These are phyloP conservation scores for Mimosa pudica DNA, from an alignment of 306 rosid species.

Conservation along the genomic window DNA sequence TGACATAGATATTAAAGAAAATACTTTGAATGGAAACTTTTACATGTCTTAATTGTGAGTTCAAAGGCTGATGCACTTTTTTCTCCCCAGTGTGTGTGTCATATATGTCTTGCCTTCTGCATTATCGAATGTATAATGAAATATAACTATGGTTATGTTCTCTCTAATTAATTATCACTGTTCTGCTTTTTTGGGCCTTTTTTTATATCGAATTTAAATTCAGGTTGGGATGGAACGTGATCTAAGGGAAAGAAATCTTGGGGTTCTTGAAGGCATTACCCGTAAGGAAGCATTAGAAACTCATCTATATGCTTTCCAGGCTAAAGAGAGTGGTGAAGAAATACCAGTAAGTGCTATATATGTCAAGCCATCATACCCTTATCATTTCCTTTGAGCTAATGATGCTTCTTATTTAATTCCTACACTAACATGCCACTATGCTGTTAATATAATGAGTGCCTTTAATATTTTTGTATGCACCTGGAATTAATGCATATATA, in stretches of 20 bases:
- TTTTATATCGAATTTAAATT: conserved; percentile 19
- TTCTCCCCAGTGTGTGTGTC: neutral
- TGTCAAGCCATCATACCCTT: conserved; percentile 13
- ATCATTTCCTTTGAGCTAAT: conserved; percentile 1
- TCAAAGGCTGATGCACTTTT: neutral
- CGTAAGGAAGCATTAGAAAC: conserved; percentile 45
- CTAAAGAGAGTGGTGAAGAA: conserved; percentile 60
- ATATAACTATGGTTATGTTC: neutral
- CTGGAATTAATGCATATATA: conserved; percentile 33
- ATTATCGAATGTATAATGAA: neutral
- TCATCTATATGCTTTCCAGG: conserved; percentile 52
- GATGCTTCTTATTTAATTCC: conserved; percentile 8
- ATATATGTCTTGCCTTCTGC: no score
- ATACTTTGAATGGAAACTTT: neutral
- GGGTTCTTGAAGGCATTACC: conserved; percentile 79
- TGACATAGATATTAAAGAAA: conserved; percentile 1
- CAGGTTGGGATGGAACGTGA: conserved; percentile 73
- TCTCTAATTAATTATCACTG: neutral
- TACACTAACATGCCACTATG: neutral
- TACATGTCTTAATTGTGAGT: neutral
- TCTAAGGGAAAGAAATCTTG: conserved; percentile 77
- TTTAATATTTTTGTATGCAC: conserved; percentile 9
- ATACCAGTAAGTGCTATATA: conserved; percentile 65
- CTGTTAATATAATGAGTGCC: conserved; percentile 3
- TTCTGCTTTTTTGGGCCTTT: neutral